A percentile compares a stretch with the other conserved stretches of the same genome.
Evolutionary conservation across 495 filamentous ascomycete species (phyloP).

Genomic region (Sordaria brevicollis): DNA sequence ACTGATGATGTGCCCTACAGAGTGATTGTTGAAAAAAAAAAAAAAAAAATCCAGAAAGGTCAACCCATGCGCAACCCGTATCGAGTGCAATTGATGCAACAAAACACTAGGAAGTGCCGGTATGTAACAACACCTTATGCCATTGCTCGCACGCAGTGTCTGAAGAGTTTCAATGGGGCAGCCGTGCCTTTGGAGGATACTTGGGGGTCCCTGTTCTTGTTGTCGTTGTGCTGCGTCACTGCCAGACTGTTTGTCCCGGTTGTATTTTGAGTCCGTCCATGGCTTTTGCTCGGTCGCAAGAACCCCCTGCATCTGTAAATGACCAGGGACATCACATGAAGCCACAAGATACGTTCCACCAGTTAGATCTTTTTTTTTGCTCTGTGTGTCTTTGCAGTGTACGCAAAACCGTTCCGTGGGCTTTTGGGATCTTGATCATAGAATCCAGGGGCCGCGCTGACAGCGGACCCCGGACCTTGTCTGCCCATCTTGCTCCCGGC

Average conservation of each 20-base stretch:
- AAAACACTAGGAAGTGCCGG: background rate
- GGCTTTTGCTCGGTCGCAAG: conserved; percentile 7
- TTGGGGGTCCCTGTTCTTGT: background rate
- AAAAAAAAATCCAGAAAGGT: too few species aligned
- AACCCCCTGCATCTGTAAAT: conserved; percentile 15
- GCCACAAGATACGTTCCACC: conserved; percentile 1
- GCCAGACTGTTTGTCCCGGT: conserved; percentile 1
- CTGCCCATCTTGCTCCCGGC: background rate
- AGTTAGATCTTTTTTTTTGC: background rate
- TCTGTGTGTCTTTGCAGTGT: conserved; percentile 3
- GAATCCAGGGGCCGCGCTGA: background rate
- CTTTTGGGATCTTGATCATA: conserved; percentile 2
- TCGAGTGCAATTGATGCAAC: background rate
- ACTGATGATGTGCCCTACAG: background rate
- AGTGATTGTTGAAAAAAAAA: background rate
- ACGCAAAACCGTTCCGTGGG: conserved; percentile 2
- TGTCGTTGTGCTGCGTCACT: background rate
- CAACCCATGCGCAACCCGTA: background rate
- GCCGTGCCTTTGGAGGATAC: background rate
- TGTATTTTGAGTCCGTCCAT: background rate
- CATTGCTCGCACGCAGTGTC: background rate
- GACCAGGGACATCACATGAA: conserved; percentile 1
- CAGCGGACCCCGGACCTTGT: conserved; percentile 13
- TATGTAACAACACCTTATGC: background rate
- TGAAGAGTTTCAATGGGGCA: background rate